phyloP scores from a whole-genome alignment of 306 rosid genomes.

The Fagus sylvatica region DNA sequence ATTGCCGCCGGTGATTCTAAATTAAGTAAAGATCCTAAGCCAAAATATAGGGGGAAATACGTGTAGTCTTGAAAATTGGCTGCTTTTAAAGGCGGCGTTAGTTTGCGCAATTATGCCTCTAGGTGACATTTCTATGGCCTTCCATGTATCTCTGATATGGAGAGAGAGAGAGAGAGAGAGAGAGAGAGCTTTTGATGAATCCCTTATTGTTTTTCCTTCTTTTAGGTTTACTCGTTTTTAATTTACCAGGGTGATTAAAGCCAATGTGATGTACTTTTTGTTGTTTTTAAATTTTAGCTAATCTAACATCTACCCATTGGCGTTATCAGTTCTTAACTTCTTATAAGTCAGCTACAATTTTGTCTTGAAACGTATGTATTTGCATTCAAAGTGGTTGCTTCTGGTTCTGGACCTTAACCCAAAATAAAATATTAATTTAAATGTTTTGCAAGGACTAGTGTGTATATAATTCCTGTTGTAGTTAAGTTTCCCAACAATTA shows the following conservation, averaged over 20 bases:
- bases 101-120: neutral
- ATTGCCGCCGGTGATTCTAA: constrained; percentile 41
- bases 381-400: neutral
- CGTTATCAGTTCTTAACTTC: neutral
- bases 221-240: neutral
- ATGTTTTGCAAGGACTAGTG: too few relatives aligned
- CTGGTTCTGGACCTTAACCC: neutral
- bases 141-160: neutral
- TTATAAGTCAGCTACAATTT: neutral
- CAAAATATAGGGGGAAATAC: constrained; percentile 90
- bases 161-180: neutral
- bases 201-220: neutral
- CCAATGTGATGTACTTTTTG: neutral
- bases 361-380: neutral
- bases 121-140: neutral
- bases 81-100: neutral
- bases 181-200: neutral
- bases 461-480: too few relatives aligned
- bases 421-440: too few relatives aligned
- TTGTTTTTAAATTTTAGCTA: neutral
- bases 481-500: too few relatives aligned
- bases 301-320: neutral
- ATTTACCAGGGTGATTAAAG: neutral
- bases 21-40: constrained; percentile 60
- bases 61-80: constrained; percentile 43